A percentile compares a stretch with the other conserved stretches of the same genome.
Conservation (phyloP, 2,329 filamentous ascomycete species). For the Exophiala oligosperma region DNA sequence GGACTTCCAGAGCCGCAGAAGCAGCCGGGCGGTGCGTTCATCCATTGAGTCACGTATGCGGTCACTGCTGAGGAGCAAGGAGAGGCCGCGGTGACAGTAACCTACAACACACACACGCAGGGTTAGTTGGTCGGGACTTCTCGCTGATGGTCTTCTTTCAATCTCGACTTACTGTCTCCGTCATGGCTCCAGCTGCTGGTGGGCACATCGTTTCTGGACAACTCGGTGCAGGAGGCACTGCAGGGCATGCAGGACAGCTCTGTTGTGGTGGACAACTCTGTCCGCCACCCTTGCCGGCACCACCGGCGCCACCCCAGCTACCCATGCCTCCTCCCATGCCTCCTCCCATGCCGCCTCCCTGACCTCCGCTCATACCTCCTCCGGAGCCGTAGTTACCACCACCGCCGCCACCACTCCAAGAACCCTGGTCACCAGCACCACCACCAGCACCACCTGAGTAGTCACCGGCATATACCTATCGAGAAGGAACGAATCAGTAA, state of each 20-base stretch:
- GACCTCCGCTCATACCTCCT: conserved; percentile 1
- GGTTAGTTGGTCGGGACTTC: neutral
- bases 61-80: conserved; percentile 22
- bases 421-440: neutral
- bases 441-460: neutral
- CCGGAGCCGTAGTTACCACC: conserved; percentile 8
- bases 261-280: neutral
- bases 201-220: conserved; percentile 1
- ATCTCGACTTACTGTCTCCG: conserved; percentile 18
- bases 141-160: neutral
- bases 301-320: neutral
- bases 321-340: neutral
- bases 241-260: conserved; percentile 2
- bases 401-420: neutral
- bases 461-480: conserved; percentile 14
- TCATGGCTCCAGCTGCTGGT: conserved; percentile 1
- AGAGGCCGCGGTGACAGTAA: conserved; percentile 22
- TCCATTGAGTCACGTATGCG: conserved; percentile 21
- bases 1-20: conserved; percentile 15
- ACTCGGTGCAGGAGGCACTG: conserved; percentile 6
- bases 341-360: neutral
- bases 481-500: neutral
- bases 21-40: conserved; percentile 22
- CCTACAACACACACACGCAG: conserved; percentile 1
- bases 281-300: neutral